Evolutionary conservation across 2,329 filamentous ascomycete genomes (phyloP).

Genomic region (Clathrospora elynae): DNA sequence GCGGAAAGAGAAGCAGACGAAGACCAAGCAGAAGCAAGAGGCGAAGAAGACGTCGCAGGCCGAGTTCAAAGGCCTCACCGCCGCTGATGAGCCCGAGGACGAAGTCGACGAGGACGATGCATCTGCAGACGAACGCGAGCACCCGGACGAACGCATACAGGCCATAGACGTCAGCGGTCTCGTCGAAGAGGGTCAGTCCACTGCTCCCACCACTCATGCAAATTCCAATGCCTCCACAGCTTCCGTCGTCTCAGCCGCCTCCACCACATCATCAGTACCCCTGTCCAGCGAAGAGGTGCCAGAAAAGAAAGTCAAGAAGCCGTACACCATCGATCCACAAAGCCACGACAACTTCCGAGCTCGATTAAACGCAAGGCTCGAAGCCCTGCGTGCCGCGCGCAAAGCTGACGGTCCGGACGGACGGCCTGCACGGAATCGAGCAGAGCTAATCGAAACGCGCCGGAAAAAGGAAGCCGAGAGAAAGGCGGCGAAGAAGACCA

Average conservation of each 20-base stretch:
- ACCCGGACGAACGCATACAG: slow-evolving; percentile 41
- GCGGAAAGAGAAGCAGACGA: slow-evolving; percentile 54
- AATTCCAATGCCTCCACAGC: slow-evolving; percentile 49
- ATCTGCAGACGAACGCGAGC: slow-evolving; percentile 28
- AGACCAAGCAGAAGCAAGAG: slow-evolving; percentile 47
- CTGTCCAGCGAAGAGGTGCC: slow-evolving; percentile 30
- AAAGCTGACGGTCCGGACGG: slow-evolving; percentile 87
- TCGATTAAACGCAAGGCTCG: slow-evolving; percentile 80
- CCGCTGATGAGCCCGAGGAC: slow-evolving; percentile 30
- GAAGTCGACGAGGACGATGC: slow-evolving; percentile 29
- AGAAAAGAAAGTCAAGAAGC: slow-evolving; percentile 40
- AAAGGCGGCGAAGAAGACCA: slow-evolving; percentile 86
- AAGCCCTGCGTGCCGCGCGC: slow-evolving; percentile 79
- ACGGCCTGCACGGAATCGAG: slow-evolving; percentile 79
- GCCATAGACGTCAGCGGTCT: slow-evolving; percentile 46
- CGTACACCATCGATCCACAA: slow-evolving; percentile 45
- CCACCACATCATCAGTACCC: slow-evolving; percentile 55
- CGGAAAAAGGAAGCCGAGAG: slow-evolving; percentile 85
- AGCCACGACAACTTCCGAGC: slow-evolving; percentile 76
- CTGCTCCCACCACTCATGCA: slow-evolving; percentile 39
- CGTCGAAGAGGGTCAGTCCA: slow-evolving; percentile 44
- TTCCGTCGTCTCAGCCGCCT: slow-evolving; percentile 50
- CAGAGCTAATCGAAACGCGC: slow-evolving; percentile 89
- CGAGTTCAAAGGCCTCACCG: slow-evolving; percentile 36
- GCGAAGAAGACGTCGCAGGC: slow-evolving; percentile 37